Percentiles rank a stretch among this genome's conserved stretches.
Conservation (phyloP, 139 green algal genomes). For the Choricystis sp. region DNA sequence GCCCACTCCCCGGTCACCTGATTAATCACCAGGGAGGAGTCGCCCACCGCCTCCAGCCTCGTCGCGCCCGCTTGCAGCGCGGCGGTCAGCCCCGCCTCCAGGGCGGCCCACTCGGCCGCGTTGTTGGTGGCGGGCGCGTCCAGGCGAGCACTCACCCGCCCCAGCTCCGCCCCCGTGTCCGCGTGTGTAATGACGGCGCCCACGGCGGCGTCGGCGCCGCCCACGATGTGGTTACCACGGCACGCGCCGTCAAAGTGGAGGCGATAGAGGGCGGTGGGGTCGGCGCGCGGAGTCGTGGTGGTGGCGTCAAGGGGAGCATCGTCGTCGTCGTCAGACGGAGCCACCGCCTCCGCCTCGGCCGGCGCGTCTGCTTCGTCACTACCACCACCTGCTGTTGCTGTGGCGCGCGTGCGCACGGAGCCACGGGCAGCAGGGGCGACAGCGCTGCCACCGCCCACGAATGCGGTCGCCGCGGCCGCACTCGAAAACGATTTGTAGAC, state of each 20-base stretch:
- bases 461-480: constrained; percentile 11
- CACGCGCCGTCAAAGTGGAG: constrained; percentile 31
- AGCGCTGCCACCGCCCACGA: neutral
- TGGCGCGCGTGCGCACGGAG: neutral
- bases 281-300: neutral
- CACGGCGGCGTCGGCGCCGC: constrained; percentile 8
- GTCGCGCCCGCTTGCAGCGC: constrained; percentile 13
- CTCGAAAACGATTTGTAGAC: constrained; percentile 16
- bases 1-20: constrained; percentile 21
- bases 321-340: neutral
- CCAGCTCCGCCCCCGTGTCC: constrained; percentile 1
- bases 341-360: neutral
- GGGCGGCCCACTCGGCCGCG: constrained; percentile 29
- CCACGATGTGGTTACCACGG: constrained; percentile 21
- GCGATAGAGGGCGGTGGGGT: neutral
- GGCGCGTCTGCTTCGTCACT: neutral
- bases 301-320: neutral
- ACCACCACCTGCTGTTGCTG: neutral
- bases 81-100: constrained; percentile 27
- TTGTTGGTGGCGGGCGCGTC: constrained; percentile 29
- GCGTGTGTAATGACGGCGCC: constrained; percentile 16
- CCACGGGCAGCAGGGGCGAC: no score
- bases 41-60: constrained; percentile 14
- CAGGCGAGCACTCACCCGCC: constrained; percentile 9
- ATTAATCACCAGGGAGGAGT: constrained; percentile 29